These are phyloP conservation scores for Smallanthus sonchifolius DNA, from an alignment of 129 eudicot species.

Conservation along the genomic window DNA sequence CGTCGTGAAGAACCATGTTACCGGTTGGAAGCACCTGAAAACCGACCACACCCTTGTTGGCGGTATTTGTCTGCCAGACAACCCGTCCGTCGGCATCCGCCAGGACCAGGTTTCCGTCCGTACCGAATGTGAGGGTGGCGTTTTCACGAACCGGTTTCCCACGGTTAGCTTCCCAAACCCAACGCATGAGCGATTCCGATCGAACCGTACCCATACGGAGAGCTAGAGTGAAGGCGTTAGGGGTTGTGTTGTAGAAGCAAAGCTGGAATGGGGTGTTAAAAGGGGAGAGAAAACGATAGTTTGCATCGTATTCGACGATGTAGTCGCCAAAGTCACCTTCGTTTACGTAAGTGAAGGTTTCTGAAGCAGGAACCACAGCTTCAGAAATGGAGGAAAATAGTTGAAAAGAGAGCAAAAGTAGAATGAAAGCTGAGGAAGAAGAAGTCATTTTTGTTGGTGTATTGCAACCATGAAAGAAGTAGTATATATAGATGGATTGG, in stretches of 20 bases:
- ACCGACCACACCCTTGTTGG: constrained; percentile 55
- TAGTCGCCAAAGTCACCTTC: constrained; percentile 43
- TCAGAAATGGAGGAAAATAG: constrained; percentile 16
- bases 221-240: constrained; percentile 41
- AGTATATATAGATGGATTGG: constrained; percentile 11
- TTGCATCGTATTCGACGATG: constrained; percentile 36
- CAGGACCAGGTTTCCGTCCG: constrained; percentile 52
- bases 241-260: constrained; percentile 60
- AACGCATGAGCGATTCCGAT: constrained; percentile 35
- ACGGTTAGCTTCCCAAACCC: constrained; percentile 74
- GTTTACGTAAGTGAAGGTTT: constrained; percentile 38
- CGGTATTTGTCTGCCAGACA: constrained; percentile 55
- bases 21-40: constrained; percentile 46
- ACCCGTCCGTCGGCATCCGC: constrained; percentile 42
- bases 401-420: constrained; percentile 8
- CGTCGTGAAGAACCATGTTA: constrained; percentile 55
- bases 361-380: constrained; percentile 37
- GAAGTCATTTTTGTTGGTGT: constrained; percentile 23
- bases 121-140: constrained; percentile 41
- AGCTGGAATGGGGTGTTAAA: constrained; percentile 40
- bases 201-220: constrained; percentile 40
- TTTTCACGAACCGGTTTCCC: constrained; percentile 43
- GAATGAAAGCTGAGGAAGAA: not conserved
- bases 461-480: not conserved
- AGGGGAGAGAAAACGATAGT: constrained; percentile 27